phyloP scores from a whole-genome alignment of 108 stramenopile species.

The Cyclotella baltica region DNA sequence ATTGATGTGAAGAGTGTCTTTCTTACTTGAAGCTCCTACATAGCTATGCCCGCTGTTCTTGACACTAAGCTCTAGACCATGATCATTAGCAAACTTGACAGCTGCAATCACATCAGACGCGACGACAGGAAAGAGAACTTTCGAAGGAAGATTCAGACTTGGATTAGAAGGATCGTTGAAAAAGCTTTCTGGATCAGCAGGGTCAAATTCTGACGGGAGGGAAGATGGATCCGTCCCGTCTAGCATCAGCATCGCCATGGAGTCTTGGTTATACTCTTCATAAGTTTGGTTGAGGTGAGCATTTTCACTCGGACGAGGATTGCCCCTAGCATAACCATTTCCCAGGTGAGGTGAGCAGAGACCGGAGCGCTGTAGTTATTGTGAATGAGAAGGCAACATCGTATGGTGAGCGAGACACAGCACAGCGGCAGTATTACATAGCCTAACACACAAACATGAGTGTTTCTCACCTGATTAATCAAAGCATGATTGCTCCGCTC shows the following conservation, averaged over 20 bases:
- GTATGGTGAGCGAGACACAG: too few relatives aligned
- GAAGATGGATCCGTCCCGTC: too few relatives aligned
- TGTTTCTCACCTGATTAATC: too few relatives aligned
- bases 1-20: slow-evolving; percentile 40
- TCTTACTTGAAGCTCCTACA: slow-evolving; percentile 27
- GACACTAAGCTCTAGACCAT: slow-evolving; percentile 28
- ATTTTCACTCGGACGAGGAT: not conserved
- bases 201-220: too few relatives aligned
- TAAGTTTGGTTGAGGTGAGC: too few relatives aligned
- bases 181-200: not conserved
- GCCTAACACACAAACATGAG: too few relatives aligned
- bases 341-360: slow-evolving; percentile 13
- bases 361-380: not conserved
- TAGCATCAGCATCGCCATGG: too few relatives aligned
- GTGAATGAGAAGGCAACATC: not conserved
- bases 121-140: slow-evolving; percentile 25
- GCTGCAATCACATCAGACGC: slow-evolving; percentile 42
- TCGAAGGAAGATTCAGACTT: slow-evolving; percentile 29
- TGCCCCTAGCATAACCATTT: slow-evolving; percentile 16
- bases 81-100: slow-evolving; percentile 35
- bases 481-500: too few relatives aligned
- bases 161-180: slow-evolving; percentile 32
- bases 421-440: too few relatives aligned
- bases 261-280: too few relatives aligned
- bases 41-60: slow-evolving; percentile 55